Evolutionary conservation across 1,284 basidiomycete genomes (phyloP).

Genomic region (Bondarzewia mesenterica): DNA sequence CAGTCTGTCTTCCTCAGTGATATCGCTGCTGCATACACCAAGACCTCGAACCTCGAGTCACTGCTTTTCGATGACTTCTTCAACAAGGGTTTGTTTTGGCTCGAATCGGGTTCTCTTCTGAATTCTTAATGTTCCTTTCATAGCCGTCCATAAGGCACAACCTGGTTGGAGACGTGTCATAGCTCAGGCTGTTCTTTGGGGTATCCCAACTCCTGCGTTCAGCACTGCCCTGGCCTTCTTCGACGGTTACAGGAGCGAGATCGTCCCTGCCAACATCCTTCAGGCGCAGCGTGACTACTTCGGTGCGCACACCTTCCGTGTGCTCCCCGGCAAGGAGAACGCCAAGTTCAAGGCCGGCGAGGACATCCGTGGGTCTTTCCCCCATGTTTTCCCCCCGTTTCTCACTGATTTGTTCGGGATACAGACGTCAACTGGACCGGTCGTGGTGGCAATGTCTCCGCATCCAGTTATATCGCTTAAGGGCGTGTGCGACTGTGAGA

Average conservation of each 20-base stretch:
- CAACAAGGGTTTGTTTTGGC: conserved; percentile 61
- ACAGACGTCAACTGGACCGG: conserved; percentile 89
- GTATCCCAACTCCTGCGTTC: conserved; percentile 94
- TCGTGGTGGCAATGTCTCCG: conserved; percentile 89
- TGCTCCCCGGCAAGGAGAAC: conserved; percentile 86
- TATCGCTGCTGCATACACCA: conserved; percentile 89
- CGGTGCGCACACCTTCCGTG: conserved; percentile 92
- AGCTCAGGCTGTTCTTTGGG: conserved; percentile 96
- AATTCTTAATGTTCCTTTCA: background rate
- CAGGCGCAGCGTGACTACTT: conserved; percentile 96
- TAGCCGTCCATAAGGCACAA: conserved; percentile 89
- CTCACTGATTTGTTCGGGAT: background rate
- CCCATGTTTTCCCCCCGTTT: conserved; percentile 2
- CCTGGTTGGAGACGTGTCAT: conserved; percentile 97
- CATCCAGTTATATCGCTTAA: conserved; percentile 88
- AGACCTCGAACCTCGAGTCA: conserved; percentile 84
- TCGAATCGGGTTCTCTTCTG: background rate
- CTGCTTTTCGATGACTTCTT: conserved; percentile 98
- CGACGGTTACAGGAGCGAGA: conserved; percentile 92
- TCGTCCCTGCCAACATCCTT: conserved; percentile 89
- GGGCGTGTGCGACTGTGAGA: background rate
- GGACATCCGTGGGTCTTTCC: conserved; percentile 72
- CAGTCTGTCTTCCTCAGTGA: conserved; percentile 91
- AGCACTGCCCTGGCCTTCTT: conserved; percentile 98
- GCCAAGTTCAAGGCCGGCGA: conserved; percentile 70